Conservation (phyloP, 352 stramenopile genomes). For the Phytophthora tubulina region DNA sequence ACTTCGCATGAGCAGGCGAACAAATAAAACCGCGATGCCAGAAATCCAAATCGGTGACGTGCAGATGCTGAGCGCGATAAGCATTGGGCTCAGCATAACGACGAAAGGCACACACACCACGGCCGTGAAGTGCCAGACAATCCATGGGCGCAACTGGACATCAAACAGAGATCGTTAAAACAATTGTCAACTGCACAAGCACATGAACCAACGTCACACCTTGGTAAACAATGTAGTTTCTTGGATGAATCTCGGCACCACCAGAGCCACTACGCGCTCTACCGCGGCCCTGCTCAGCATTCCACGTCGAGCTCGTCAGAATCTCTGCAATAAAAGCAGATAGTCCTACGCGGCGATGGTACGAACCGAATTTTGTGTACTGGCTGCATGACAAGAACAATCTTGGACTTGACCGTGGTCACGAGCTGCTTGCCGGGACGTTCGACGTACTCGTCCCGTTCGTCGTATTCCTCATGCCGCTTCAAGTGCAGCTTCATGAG, state of each 20-base stretch:
- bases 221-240: constrained; percentile 51
- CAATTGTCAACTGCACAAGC: constrained; percentile 2
- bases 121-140: constrained; percentile 75
- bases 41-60: constrained; percentile 83
- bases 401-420: constrained; percentile 58
- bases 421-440: constrained; percentile 43
- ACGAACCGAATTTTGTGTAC: constrained; percentile 63
- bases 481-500: constrained; percentile 85
- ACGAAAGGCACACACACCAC: constrained; percentile 79
- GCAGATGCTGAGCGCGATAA: constrained; percentile 81
- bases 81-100: constrained; percentile 77
- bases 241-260: constrained; percentile 54
- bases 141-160: constrained; percentile 59
- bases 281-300: constrained; percentile 39
- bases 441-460: constrained; percentile 44
- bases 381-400: constrained; percentile 47
- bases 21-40: constrained; percentile 61
- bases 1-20: constrained; percentile 55
- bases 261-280: constrained; percentile 41
- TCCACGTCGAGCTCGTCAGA: constrained; percentile 23
- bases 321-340: constrained; percentile 2
- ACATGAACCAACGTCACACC: constrained; percentile 30
- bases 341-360: constrained; percentile 15
- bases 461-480: constrained; percentile 66
- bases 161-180: constrained; percentile 1